Evolutionary conservation across 768 basidiomycete species (phyloP), one percentile per base, ranked within the genome.

Genomic region (Lactarius quietus): DNA sequence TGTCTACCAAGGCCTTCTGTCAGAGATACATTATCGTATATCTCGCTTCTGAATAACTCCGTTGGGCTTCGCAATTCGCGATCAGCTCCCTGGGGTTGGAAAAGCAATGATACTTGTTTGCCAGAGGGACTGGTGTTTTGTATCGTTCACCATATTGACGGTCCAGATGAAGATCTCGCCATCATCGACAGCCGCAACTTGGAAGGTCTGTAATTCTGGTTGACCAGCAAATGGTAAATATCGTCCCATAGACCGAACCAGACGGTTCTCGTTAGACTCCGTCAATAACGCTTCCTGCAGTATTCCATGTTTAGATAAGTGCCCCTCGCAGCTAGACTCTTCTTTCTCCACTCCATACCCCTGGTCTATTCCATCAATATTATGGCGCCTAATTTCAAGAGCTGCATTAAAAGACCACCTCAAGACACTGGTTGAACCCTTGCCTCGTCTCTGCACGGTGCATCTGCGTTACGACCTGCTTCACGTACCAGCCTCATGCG

Each of bases 401-500:
- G 14, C 14, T 15, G 15, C 31, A 5, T 29, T 55, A 55, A 20
- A 55, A 55, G 54, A 55, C 58, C 29, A 31, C 12, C 41, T 39
- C 20, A 23, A 20, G 17, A 29, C 28, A 4, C 28, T 41, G 18
- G 8, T 14, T 17, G 14, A 51, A 26, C 15, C 20, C 33, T 18
- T 29, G 9, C 43, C 15, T 29, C 33, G 26, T 9, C 7, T 12
- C 28, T 52, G 31, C 57, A 17, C 33, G 18, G 5, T 43, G 14
- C 31, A 45, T 56, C 28, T 20, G 31, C 8, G 59, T 26, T 23
- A 39, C 23, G 38, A 36, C 26, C n/a, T 29, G 10, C 23, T 12
- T 18, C 3, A 6, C 36, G 2, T 8, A 9, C n/a, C n/a, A n/a
- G n/a, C n/a, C 17, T 26, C 14, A 70, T 69, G 69, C 69, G 61